Evolutionary conservation across 129 eudicot species (phyloP), one percentile per base, ranked within the genome.

Genomic region (Centaurea solstitialis): DNA sequence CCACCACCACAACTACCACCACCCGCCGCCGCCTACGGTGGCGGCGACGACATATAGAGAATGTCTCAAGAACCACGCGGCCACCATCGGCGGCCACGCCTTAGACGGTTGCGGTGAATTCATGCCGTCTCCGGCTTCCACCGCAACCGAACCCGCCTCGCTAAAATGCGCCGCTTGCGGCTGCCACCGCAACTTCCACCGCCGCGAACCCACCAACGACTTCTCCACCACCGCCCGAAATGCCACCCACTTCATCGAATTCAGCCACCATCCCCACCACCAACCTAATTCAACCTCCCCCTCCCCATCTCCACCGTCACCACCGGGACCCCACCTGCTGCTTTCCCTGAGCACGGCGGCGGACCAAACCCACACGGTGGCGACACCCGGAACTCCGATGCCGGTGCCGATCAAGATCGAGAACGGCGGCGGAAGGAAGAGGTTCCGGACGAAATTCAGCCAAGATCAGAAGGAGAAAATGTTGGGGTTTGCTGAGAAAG

Each of bases 171-270:
- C 93, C 9, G 98, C 97, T 0, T 93, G 98, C 50, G 97, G 97
- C 78, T 93, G 98, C 90, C 98, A 93, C 90, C 97, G 97, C 40
- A 93, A 85, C 79, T 91, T 93, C 88, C 98, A 91, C 88, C 94
- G 97, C 83, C 93, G 97, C 5, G 94, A 91, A 43, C 74, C 84
- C n/a, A 88, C 81, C 3, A 87, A 82, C 53, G 79, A 65, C 66
- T 43, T 75, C 61, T 57, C 80, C 9, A 2, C 79, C 80, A 30
- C 83, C 80, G 61, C 86, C 75, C 38, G 82, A 11, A 75, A 67
- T 53, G 70, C 81, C 80, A 76, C 86, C 22, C 94, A 85, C 72
- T 91, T 83, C 80, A 85, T 85, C 41, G 89, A 83, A 59, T 88
- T 86, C 82, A 82, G 82, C 79, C 88, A 66, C 66, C 88, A 68